Evolutionary conservation across 2,329 filamentous ascomycete species (phyloP), one percentile per base, ranked within the genome.

Genomic region (Neurospora sp.): DNA sequence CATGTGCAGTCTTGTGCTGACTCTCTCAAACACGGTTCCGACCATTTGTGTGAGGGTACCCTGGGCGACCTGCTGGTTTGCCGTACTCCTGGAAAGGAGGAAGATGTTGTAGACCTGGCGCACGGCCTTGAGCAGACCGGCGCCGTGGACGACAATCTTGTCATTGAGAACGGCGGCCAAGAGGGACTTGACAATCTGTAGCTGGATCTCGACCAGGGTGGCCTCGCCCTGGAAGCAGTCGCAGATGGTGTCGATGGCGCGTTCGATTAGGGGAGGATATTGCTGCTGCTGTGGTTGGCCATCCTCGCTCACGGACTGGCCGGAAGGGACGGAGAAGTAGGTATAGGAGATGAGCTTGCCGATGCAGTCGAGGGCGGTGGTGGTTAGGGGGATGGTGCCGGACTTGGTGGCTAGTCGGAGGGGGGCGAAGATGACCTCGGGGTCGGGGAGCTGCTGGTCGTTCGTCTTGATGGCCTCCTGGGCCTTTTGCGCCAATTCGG

Each of bases 91-190:
- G 74, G 95, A 98, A 67, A 98, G 88, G 71, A 99, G 85, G 80
- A 99, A 99, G 75, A 99, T 96, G 83, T 99, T 99, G 85, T 99
- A 99, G 70, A 97, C 97, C 80, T 98, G 93, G 75, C 96, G 91
- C 74, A 99, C 93, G 69, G 96, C 95, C 83, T 99, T 99, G 74
- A 99, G 85, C 72, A 99, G 86, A 73, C 96, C 96, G 43, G 96
- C 95, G 71, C 96, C 96, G 79, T 99, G 96, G 1, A 99, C 96
- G 62, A 99, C 93, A 74, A 98, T 97, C 83, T 98, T 99, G 83
- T 99, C 96, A 78, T 98, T 98, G 73, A 99, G 84, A 15, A 99
- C 96, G 15, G 96, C 96, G 15, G 96, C 94, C 71, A 99, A 84
- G 71, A 99, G 84, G 1, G 96, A 98, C 82, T 99, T 98, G 79